Evolutionary conservation across 768 basidiomycete species (phyloP), one percentile per base, ranked within the genome.

Genomic region (Boletus vermiculosoides): DNA sequence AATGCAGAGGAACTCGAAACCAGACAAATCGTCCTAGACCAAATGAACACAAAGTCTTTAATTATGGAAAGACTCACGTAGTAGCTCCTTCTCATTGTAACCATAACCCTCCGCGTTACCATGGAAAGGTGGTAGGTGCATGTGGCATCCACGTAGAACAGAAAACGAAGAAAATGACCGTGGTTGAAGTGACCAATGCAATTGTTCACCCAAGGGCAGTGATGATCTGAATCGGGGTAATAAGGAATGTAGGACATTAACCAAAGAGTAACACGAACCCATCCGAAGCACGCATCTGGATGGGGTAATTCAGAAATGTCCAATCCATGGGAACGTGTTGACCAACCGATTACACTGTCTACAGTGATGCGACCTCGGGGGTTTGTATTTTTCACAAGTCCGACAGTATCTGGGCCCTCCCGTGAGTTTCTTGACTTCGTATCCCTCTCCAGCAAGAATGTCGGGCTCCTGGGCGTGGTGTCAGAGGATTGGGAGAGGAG

Each of bases 111-210:
- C 44, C 76, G 74, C 3, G 84, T 84, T 34, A 98, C 75, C 89
- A 98, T 94, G n/a, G 70, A 75, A 45, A 94, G 66, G 65, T 99
- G 95, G 65, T 94, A 97, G 20, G 79, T 78, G 66, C 94, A 96
- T 3, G 94, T 85, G n/a, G 93, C 18, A 68, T 97, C 92, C 51
- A 98, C 94, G 63, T 81, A 96, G 73, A 95, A 89, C 0, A 98
- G 81, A 75, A 98, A 98, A 20, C 94, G 89, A 50, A 97, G 76
- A 64, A 93, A 93, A 72, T 91, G 82, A 1, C 88, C 89, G 61
- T 97, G 87, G 71, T 98, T 99, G 74, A 80, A 84, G 70, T 93
- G 88, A 0, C 97, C 97, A 60, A 99, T 89, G 66, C 95, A 96
- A 64, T 94, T 98, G 71, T 93, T 88, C 33, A 94, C 84, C 93